Evolutionary conservation across 305 asterid species (phyloP), one percentile per base, ranked within the genome.

Genomic region (Fraxinus sp.): DNA sequence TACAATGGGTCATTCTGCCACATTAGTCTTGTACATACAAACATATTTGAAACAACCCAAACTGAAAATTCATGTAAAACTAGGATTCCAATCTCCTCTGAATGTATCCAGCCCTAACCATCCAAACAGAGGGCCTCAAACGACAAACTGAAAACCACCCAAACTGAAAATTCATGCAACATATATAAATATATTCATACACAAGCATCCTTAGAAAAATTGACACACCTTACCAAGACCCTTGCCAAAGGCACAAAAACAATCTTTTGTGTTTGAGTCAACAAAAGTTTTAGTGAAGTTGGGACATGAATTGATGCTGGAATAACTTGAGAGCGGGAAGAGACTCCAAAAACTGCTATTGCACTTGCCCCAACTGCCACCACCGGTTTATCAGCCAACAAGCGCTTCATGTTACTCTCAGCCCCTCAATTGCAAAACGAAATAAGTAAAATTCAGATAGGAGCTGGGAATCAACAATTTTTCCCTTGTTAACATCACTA

Each of bases 281-380:
- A 18, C 36, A 89, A 16, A 41, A 94, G 89, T 78, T 94, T 86
- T 35, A 94, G 83, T 10, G 99, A 93, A 74, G 94, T 76, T 4
- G 99, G 98, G 82, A 90, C 71, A 24, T 93, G 88, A 64, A 91
- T 89, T 39, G 98, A 94, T 20, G 88, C 93, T 0, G 98, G 99
- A 77, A 95, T 57, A n/a, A 87, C 91, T 89, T 95, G 94, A 41
- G 98, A 89, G 80, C 94, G 88, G 71, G 98, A 92, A 3, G 98
- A 93, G 44, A 84, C 94, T 76, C 99, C 99, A 24, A 93, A 32
- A 64, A 91, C 90, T 20, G 98, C 98, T 0, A 98, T 92, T 71
- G 98, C 99, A 64, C 99, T 97, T 0, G 99, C 98, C 77, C 98
- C 98, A 70, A 94, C 93, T 3, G 99, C 98, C 20, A 95, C 94